phyloP scores from a whole-genome alignment of 768 basidiomycete genomes.

The Lentinula guzmanii region DNA sequence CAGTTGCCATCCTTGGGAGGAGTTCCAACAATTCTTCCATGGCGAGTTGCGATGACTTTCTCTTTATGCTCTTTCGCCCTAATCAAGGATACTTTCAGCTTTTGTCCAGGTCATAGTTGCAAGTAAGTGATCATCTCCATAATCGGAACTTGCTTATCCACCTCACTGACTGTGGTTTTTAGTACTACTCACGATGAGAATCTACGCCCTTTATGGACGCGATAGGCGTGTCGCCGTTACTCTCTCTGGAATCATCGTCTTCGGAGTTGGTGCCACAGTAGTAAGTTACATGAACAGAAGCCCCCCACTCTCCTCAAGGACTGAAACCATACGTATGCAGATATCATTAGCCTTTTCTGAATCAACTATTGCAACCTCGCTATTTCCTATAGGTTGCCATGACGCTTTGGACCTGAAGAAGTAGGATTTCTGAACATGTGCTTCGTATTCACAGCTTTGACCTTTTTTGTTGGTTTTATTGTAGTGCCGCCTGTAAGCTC shows the following conservation, averaged over 20 bases:
- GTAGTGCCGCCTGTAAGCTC: background rate
- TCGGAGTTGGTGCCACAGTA: background rate
- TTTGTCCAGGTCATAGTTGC: background rate
- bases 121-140: background rate
- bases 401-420: background rate
- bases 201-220: background rate
- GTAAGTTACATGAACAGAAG: background rate
- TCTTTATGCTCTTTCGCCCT: background rate
- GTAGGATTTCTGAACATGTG: background rate
- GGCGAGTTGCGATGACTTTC: background rate
- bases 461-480: too few species aligned
- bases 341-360: background rate
- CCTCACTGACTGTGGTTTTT: background rate
- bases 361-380: background rate
- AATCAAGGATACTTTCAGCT: background rate
- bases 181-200: background rate
- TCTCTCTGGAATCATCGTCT: background rate
- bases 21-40: background rate
- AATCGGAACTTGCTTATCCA: background rate
- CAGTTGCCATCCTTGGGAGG: conserved; percentile 1
- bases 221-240: background rate
- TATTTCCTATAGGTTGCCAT: background rate
- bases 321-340: background rate
- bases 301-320: background rate
- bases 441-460: background rate